A percentile compares a stretch with the other conserved stretches of the same genome.
Evolutionary conservation across 441 rosid species (phyloP).

Genomic region (Erodium trifolium): DNA sequence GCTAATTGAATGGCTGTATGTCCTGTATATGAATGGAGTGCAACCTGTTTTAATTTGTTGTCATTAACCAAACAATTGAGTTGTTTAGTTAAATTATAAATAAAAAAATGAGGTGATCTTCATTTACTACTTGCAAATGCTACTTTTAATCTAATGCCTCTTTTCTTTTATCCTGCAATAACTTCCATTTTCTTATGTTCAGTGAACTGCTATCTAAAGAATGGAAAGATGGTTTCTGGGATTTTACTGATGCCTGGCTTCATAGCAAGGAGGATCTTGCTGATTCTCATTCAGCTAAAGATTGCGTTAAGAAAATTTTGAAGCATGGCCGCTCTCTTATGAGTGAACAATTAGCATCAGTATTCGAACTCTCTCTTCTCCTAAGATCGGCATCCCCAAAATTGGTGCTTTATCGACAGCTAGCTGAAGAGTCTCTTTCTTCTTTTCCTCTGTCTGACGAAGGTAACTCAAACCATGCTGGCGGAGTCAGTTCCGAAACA

Average conservation of each 20-base stretch:
- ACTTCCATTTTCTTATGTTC: constrained; percentile 13
- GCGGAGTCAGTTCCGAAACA: constrained; percentile 20
- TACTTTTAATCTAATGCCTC: not conserved
- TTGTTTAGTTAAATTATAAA: too few species aligned
- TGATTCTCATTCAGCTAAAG: constrained; percentile 62
- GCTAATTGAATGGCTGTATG: not conserved
- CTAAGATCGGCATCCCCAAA: constrained; percentile 89
- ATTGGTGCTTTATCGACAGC: constrained; percentile 80
- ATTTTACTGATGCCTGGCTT: constrained; percentile 74
- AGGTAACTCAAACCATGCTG: constrained; percentile 26
- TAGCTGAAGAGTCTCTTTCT: constrained; percentile 94
- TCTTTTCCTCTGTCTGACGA: constrained; percentile 79
- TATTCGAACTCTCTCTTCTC: constrained; percentile 76
- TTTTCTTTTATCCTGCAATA: too few species aligned
- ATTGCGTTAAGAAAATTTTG: constrained; percentile 60
- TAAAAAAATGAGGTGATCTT: not conserved
- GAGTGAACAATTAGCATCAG: constrained; percentile 55
- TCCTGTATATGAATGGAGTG: not conserved
- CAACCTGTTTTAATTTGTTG: not conserved
- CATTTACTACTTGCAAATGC: constrained; percentile 4
- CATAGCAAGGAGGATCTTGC: constrained; percentile 36
- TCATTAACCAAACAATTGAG: not conserved
- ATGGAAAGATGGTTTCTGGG: constrained; percentile 79
- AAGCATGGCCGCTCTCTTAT: constrained; percentile 45
- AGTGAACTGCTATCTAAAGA: constrained; percentile 88